Evolutionary conservation across 495 filamentous ascomycete species (phyloP).

Genomic region (Aspergillus bertholletiae): DNA sequence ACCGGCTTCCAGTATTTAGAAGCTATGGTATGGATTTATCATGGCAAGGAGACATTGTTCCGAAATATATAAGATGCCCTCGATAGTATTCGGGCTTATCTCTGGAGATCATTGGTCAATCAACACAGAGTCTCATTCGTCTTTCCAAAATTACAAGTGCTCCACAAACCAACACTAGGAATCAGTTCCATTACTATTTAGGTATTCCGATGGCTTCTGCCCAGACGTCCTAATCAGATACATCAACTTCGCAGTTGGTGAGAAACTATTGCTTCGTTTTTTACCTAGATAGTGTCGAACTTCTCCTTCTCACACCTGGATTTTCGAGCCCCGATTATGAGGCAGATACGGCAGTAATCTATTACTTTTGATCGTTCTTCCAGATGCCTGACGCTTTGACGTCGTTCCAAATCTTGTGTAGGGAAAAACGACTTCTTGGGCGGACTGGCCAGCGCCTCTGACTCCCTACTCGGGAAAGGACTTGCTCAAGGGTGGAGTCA

Average conservation of each 20-base stretch:
- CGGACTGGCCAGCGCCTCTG: conserved; percentile 3
- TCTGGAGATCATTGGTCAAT: no score
- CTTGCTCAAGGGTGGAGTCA: conserved; percentile 18
- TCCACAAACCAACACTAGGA: no score
- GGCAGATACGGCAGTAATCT: background rate
- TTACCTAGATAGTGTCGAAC: background rate
- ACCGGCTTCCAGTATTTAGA: no score
- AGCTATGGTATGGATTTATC: no score
- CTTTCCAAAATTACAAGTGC: no score
- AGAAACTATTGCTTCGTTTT: background rate
- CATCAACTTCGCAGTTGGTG: background rate
- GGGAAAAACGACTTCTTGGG: conserved; percentile 4
- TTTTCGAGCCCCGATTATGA: background rate
- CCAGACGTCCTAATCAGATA: background rate
- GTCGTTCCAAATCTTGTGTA: conserved; percentile 5
- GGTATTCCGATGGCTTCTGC: background rate
- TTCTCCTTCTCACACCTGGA: background rate
- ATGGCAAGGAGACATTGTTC: no score
- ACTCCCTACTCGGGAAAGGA: conserved; percentile 14
- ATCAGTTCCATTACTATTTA: background rate
- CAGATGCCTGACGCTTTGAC: background rate
- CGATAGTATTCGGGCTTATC: no score
- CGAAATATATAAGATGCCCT: no score
- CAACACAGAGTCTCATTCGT: no score
- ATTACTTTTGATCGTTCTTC: background rate